Percentiles rank a stretch among this genome's conserved stretches.
These are phyloP conservation scores for Gastrolobium bilobum DNA, from an alignment of 306 rosid species.

Conservation along the genomic window DNA sequence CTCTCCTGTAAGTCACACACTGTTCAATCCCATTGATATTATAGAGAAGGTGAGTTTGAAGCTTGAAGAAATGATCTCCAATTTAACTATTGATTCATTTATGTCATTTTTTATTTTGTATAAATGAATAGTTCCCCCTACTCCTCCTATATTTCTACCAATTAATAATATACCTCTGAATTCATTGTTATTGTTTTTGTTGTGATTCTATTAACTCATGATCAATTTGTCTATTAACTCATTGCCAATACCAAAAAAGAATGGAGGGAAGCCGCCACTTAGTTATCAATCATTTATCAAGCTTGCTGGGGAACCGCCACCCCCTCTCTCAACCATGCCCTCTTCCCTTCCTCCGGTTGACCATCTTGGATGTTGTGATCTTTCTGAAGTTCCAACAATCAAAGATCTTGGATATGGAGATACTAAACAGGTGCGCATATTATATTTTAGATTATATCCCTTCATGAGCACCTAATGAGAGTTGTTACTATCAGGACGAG, in stretches of 20 bases:
- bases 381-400: slow-evolving; percentile 77
- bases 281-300: slow-evolving; percentile 87
- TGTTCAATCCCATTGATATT: slow-evolving; percentile 80
- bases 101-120: not conserved
- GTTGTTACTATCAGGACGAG: slow-evolving; percentile 68
- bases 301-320: slow-evolving; percentile 77
- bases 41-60: slow-evolving; percentile 69
- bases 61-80: slow-evolving; percentile 32
- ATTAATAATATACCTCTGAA: not conserved
- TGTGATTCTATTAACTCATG: slow-evolving; percentile 41
- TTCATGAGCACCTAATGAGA: slow-evolving; percentile 37
- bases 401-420: slow-evolving; percentile 84
- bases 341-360: slow-evolving; percentile 83
- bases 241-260: slow-evolving; percentile 61
- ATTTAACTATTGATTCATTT: not conserved
- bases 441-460: not conserved
- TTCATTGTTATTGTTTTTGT: slow-evolving; percentile 15
- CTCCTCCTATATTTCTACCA: not conserved
- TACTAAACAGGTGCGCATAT: slow-evolving; percentile 58
- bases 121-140: not conserved
- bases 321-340: slow-evolving; percentile 58
- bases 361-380: slow-evolving; percentile 57
- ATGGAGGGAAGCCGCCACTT: slow-evolving; percentile 93
- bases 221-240: slow-evolving; percentile 32
- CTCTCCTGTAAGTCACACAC: slow-evolving; percentile 92